These are phyloP conservation scores for Cyclotella sp. DNA, from an alignment of 108 stramenopile genomes.

Conservation along the genomic window DNA sequence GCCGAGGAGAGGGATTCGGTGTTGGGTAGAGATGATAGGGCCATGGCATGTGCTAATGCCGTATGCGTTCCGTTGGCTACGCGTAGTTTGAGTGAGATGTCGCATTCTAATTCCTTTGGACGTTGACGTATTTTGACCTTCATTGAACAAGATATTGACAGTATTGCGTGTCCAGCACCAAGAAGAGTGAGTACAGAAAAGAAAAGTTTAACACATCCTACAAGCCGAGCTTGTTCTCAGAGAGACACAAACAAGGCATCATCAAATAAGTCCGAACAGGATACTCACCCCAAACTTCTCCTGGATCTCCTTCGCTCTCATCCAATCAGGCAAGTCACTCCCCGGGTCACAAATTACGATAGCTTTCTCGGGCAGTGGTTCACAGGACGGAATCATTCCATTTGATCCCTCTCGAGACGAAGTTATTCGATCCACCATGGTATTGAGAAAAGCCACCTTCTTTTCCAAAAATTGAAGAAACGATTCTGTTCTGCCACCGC, in stretches of 20 bases:
- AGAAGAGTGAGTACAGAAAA: no score
- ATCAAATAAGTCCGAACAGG: neutral
- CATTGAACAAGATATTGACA: no score
- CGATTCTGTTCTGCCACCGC: neutral
- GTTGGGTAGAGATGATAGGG: constrained; percentile 61
- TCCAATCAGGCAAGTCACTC: constrained; percentile 55
- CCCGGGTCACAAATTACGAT: constrained; percentile 78
- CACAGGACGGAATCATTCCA: constrained; percentile 73
- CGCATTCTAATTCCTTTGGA: constrained; percentile 61
- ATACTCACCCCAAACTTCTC: constrained; percentile 31
- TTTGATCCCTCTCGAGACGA: constrained; percentile 64
- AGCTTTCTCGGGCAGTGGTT: constrained; percentile 85
- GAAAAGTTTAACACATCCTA: no score
- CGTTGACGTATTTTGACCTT: constrained; percentile 51
- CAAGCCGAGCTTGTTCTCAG: neutral
- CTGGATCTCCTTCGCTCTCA: constrained; percentile 28
- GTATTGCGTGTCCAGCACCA: no score
- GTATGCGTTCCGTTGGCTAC: constrained; percentile 95
- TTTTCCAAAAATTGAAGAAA: constrained; percentile 57
- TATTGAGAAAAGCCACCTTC: constrained; percentile 78
- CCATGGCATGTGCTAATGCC: constrained; percentile 85
- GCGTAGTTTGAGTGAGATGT: constrained; percentile 86
- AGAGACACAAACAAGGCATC: neutral
- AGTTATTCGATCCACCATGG: constrained; percentile 94
- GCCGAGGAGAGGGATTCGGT: constrained; percentile 43